Conservation (phyloP, 441 rosid genomes). For the Rhodomyrtus psidioides region DNA sequence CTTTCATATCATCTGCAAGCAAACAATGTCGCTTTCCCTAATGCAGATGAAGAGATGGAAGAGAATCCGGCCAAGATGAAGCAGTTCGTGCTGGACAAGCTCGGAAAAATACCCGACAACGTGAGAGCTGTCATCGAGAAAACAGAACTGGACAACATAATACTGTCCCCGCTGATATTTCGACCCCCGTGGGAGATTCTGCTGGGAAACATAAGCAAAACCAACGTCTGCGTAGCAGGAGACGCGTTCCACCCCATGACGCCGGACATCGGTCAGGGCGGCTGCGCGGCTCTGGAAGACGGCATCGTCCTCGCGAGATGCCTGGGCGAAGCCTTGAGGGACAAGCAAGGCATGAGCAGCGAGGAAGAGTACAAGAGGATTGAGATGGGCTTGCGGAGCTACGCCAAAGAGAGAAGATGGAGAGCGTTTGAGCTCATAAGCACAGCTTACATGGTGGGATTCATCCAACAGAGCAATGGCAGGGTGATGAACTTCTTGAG, state of each 20-base stretch:
- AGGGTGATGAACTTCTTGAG: neutral
- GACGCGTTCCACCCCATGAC: neutral
- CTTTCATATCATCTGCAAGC: neutral
- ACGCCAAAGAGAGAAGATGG: neutral
- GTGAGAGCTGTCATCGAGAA: neutral
- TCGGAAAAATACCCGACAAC: neutral
- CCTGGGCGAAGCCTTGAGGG: neutral
- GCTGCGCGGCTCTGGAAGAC: neutral
- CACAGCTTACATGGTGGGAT: neutral
- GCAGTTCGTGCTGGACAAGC: neutral
- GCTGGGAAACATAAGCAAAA: neutral
- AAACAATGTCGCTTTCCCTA: neutral
- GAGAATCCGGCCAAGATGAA: neutral
- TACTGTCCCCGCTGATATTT: neutral
- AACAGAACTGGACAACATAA: neutral
- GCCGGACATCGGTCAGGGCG: neutral
- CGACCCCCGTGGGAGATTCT: neutral
- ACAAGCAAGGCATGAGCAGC: neutral
- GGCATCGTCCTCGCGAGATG: neutral
- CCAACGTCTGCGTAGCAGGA: neutral
- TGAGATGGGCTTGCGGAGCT: neutral
- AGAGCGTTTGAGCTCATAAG: neutral
- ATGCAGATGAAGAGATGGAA: neutral
- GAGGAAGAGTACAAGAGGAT: neutral
- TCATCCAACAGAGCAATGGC: neutral